Evolutionary conservation across 2,329 filamentous ascomycete species (phyloP).

Genomic region (Daldinia sp.): DNA sequence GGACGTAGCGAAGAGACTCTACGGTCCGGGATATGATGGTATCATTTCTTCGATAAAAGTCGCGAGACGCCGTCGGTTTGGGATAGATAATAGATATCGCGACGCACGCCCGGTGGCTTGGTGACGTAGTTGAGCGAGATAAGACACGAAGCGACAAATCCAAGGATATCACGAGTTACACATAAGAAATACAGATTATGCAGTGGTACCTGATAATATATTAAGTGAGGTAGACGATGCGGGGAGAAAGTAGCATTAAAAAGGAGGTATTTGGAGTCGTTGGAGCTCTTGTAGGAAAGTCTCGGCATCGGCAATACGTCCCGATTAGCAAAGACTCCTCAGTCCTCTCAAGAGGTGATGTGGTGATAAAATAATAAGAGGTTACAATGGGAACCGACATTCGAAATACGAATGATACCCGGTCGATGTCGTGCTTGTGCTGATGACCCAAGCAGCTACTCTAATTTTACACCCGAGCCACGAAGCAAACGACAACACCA

Average conservation of each 20-base stretch:
- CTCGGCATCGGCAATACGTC: slow-evolving; percentile 24
- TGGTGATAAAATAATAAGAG: background rate
- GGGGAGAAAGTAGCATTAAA: slow-evolving; percentile 3
- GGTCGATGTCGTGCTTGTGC: slow-evolving; percentile 28
- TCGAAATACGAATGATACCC: slow-evolving; percentile 24
- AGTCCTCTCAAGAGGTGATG: background rate
- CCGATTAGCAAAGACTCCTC: slow-evolving; percentile 8
- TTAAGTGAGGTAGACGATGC: slow-evolving; percentile 8
- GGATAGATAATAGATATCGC: slow-evolving; percentile 21
- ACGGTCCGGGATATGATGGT: slow-evolving; percentile 14
- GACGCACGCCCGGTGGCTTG: background rate
- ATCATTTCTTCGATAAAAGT: slow-evolving; percentile 16
- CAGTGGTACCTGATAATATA: slow-evolving; percentile 6
- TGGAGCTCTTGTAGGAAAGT: background rate
- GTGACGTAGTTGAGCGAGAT: slow-evolving; percentile 17
- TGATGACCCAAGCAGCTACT: background rate
- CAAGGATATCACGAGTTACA: slow-evolving; percentile 11
- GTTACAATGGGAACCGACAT: slow-evolving; percentile 1
- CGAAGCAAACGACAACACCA: slow-evolving; percentile 1
- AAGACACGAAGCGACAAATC: slow-evolving; percentile 23
- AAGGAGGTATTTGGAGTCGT: slow-evolving; percentile 3
- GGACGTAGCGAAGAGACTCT: background rate
- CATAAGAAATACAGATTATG: slow-evolving; percentile 9
- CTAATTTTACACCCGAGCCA: slow-evolving; percentile 14
- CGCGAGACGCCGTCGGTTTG: slow-evolving; percentile 15